Evolutionary conservation across 1,284 basidiomycete genomes (phyloP).

Genomic region (Cryptococcus sp.): DNA sequence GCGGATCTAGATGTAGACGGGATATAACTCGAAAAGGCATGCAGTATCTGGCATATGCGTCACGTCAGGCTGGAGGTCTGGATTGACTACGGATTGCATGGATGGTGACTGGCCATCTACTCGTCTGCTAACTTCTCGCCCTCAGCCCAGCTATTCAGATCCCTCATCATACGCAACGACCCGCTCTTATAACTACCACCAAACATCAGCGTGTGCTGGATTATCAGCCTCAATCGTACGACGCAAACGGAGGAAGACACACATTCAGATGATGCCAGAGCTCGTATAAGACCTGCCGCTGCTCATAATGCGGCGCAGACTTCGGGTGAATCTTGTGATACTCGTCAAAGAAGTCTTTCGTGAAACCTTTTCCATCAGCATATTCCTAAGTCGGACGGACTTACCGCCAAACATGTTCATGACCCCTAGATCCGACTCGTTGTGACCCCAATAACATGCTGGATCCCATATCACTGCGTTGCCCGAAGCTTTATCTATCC

Average conservation of each 20-base stretch:
- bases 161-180: slow-evolving; percentile 37
- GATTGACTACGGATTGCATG: too few relatives aligned
- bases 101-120: too few relatives aligned
- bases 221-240: neutral
- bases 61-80: neutral
- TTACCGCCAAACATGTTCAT: slow-evolving; percentile 72
- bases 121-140: neutral
- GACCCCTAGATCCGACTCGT: slow-evolving; percentile 80
- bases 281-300: slow-evolving; percentile 70
- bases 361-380: slow-evolving; percentile 53
- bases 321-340: slow-evolving; percentile 69
- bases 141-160: slow-evolving; percentile 33
- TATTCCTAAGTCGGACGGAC: neutral
- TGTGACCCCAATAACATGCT: slow-evolving; percentile 76
- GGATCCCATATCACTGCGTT: slow-evolving; percentile 76
- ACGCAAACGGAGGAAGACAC: slow-evolving; percentile 3
- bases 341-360: slow-evolving; percentile 62
- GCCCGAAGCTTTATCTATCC: slow-evolving; percentile 54
- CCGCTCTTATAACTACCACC: slow-evolving; percentile 38
- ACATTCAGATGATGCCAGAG: slow-evolving; percentile 80
- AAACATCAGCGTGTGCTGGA: slow-evolving; percentile 45
- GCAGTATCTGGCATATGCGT: neutral
- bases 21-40: neutral
- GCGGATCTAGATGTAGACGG: slow-evolving; percentile 1
- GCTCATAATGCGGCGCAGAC: slow-evolving; percentile 66